Percentiles rank a stretch among this genome's conserved stretches.
phyloP scores from a whole-genome alignment of 345 rosid species.

The Psidium friedrichsthalianum region DNA sequence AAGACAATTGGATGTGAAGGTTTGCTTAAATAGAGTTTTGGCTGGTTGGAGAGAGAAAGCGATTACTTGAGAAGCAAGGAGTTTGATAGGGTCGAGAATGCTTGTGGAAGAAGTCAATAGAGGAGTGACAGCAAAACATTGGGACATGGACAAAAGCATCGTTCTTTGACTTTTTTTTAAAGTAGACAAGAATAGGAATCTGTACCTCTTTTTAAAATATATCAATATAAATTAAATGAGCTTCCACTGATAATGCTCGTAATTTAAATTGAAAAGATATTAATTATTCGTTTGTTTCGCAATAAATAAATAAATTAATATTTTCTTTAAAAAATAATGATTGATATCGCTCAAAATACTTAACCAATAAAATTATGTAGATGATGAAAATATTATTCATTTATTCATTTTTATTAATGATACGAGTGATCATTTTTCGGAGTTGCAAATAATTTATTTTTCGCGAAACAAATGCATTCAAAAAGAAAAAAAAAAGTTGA shows the following conservation, averaged over 20 bases:
- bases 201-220: background rate
- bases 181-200: background rate
- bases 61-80: slow-evolving; percentile 17
- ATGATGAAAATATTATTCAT: too few relatives aligned
- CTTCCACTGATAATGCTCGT: background rate
- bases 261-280: background rate
- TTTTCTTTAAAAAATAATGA: too few relatives aligned
- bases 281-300: too few relatives aligned
- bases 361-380: too few relatives aligned
- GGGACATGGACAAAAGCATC: background rate
- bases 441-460: too few relatives aligned
- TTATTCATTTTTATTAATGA: too few relatives aligned
- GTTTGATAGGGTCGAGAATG: background rate
- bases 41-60: background rate
- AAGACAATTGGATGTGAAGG: background rate
- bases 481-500: background rate
- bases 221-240: background rate
- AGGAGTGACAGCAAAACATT: background rate
- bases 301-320: too few relatives aligned
- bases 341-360: too few relatives aligned
- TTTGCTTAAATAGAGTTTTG: background rate
- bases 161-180: background rate
- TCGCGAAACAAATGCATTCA: too few relatives aligned
- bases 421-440: too few relatives aligned
- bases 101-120: slow-evolving; percentile 13